Percentiles rank a stretch among this genome's conserved stretches.
phyloP scores from a whole-genome alignment of 2,329 filamentous ascomycete genomes.

The Aspergillus neoniger region DNA sequence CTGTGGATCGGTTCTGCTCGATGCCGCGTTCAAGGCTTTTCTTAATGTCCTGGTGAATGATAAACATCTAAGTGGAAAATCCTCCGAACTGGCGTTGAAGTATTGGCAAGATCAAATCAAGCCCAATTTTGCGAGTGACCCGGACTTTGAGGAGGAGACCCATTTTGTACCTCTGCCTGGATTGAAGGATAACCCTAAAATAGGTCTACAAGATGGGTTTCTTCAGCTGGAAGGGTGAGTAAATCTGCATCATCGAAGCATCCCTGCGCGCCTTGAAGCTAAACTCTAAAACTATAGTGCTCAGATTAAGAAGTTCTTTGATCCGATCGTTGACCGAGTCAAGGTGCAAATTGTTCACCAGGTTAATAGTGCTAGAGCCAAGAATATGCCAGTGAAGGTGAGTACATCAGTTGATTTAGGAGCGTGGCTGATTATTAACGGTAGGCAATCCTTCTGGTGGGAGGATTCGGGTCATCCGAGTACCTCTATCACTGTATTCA shows the following conservation, averaged over 20 bases:
- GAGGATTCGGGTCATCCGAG: slow-evolving; percentile 41
- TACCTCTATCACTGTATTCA: slow-evolving; percentile 37
- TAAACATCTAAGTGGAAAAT: slow-evolving; percentile 24
- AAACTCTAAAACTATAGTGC: neutral
- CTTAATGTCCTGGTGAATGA: slow-evolving; percentile 21
- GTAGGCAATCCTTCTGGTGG: slow-evolving; percentile 41
- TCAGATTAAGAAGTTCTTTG: slow-evolving; percentile 28
- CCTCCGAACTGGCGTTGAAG: slow-evolving; percentile 27
- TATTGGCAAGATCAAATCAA: slow-evolving; percentile 37
- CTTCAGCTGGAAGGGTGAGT: slow-evolving; percentile 14
- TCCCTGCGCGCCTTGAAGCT: slow-evolving; percentile 3
- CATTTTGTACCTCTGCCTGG: slow-evolving; percentile 28
- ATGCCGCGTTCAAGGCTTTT: slow-evolving; percentile 30
- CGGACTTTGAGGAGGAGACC: slow-evolving; percentile 18
- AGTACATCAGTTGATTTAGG: neutral
- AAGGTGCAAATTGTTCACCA: slow-evolving; percentile 27
- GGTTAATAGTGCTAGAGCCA: slow-evolving; percentile 2
- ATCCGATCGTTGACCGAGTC: slow-evolving; percentile 29
- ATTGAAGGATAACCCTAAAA: slow-evolving; percentile 22
- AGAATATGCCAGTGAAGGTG: slow-evolving; percentile 13
- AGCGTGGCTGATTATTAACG: neutral
- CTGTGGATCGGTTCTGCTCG: slow-evolving; percentile 35
- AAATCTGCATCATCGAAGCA: neutral
- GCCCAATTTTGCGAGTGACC: slow-evolving; percentile 19
- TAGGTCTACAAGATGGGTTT: slow-evolving; percentile 21